These are phyloP conservation scores for Diaporthe citriasiana DNA, from an alignment of 2,329 filamentous ascomycete species.

Conservation along the genomic window DNA sequence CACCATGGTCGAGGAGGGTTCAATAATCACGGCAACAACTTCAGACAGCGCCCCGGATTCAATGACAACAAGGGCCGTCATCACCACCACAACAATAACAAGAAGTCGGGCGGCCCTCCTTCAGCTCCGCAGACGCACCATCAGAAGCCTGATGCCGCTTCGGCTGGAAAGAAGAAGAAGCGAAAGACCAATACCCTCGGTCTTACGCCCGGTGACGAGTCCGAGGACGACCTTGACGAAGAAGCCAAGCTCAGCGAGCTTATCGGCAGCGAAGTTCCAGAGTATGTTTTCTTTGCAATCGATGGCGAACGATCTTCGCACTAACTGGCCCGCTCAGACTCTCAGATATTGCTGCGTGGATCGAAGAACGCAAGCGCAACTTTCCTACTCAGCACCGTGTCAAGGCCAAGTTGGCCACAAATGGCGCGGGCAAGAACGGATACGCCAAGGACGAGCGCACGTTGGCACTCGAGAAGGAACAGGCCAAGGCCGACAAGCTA, in stretches of 20 bases:
- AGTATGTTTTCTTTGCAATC: slow-evolving; percentile 58
- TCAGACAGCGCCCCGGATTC: slow-evolving; percentile 53
- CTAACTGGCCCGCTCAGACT: slow-evolving; percentile 56
- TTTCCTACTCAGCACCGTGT: slow-evolving; percentile 84
- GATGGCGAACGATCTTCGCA: slow-evolving; percentile 26
- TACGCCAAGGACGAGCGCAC: slow-evolving; percentile 60
- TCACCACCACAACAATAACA: slow-evolving; percentile 47
- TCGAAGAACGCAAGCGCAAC: slow-evolving; percentile 82
- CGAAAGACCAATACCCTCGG: slow-evolving; percentile 80
- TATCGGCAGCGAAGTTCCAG: slow-evolving; percentile 68
- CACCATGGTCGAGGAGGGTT: slow-evolving; percentile 57
- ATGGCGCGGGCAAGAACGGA: slow-evolving; percentile 73
- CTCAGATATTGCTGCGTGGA: slow-evolving; percentile 83
- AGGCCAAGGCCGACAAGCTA: slow-evolving; percentile 71
- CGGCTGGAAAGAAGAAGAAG: slow-evolving; percentile 76
- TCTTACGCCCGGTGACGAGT: slow-evolving; percentile 76
- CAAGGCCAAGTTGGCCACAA: slow-evolving; percentile 71
- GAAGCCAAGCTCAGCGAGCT: slow-evolving; percentile 70
- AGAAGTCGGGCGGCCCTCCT: slow-evolving; percentile 49
- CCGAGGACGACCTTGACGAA: slow-evolving; percentile 79
- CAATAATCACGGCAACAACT: slow-evolving; percentile 46
- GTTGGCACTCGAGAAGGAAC: slow-evolving; percentile 65
- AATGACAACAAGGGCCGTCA: slow-evolving; percentile 56
- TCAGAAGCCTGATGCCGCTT: slow-evolving; percentile 67
- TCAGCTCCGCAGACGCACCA: slow-evolving; percentile 50